Evolutionary conservation across 345 rosid genomes (phyloP).

Genomic region (Acer yangbiense): DNA sequence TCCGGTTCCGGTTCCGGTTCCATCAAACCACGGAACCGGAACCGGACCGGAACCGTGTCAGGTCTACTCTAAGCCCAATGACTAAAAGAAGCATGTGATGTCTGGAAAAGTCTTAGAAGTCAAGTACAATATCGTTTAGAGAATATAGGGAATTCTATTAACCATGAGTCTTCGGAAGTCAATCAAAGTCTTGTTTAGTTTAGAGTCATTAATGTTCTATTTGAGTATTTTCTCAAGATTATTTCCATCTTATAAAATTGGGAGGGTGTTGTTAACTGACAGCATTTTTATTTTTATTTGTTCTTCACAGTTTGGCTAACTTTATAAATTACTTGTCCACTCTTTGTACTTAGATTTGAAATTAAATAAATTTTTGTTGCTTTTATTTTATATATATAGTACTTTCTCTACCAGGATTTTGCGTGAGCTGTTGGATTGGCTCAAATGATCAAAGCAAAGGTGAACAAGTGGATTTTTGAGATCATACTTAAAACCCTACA

Average conservation of each 20-base stretch:
- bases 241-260: too few species aligned
- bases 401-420: too few species aligned
- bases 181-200: background rate
- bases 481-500: too few species aligned
- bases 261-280: background rate
- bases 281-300: background rate
- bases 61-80: too few species aligned
- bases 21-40: too few species aligned
- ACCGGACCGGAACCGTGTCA: too few species aligned
- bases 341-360: background rate
- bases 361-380: background rate
- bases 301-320: background rate
- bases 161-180: background rate
- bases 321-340: background rate
- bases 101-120: too few species aligned
- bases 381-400: too few species aligned
- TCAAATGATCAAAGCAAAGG: background rate
- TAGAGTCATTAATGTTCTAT: background rate
- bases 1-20: too few species aligned
- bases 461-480: too few species aligned
- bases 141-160: background rate
- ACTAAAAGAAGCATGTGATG: too few species aligned
- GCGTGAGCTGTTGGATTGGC: background rate
- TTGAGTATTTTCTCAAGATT: background rate
- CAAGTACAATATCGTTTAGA: too few species aligned